Evolutionary conservation across 164 flowering plant genomes (phyloP).

Genomic region (Dillenia suffruticosa): DNA sequence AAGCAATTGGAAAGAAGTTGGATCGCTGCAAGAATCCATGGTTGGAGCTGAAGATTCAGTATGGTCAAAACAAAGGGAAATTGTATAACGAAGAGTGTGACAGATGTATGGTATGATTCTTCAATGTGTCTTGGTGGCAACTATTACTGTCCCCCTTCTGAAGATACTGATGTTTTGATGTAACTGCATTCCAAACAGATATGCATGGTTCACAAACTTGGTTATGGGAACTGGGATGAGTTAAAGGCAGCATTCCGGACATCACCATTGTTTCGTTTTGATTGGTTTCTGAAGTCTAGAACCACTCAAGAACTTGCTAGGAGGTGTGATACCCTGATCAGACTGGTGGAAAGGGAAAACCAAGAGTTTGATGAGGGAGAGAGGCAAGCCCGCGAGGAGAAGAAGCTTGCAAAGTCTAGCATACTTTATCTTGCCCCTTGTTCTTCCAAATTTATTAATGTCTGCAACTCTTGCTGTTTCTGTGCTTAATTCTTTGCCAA

Average conservation of each 20-base stretch:
- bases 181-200: slow-evolving; percentile 35
- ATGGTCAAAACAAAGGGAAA: slow-evolving; percentile 99
- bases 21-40: slow-evolving; percentile 99
- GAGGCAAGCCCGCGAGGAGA: slow-evolving; percentile 94
- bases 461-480: too few relatives aligned
- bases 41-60: slow-evolving; percentile 96
- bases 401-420: slow-evolving; percentile 82
- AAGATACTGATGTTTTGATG: not conserved
- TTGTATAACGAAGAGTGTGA: slow-evolving; percentile 99
- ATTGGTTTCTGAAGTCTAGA: slow-evolving; percentile 98
- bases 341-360: slow-evolving; percentile 92
- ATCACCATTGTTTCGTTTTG: slow-evolving; percentile 91
- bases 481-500: not conserved
- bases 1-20: slow-evolving; percentile 97
- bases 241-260: slow-evolving; percentile 95
- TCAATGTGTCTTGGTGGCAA: too few relatives aligned
- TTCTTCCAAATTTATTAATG: not conserved
- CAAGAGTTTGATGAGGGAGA: slow-evolving; percentile 97
- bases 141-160: too few relatives aligned
- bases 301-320: slow-evolving; percentile 99
- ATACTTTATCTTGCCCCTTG: not conserved
- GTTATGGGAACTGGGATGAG: slow-evolving; percentile 99
- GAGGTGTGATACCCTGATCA: slow-evolving; percentile 94
- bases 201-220: slow-evolving; percentile 98
- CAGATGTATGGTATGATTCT: too few relatives aligned